phyloP scores from a whole-genome alignment of 441 rosid genomes.

The Viola pubescens region DNA sequence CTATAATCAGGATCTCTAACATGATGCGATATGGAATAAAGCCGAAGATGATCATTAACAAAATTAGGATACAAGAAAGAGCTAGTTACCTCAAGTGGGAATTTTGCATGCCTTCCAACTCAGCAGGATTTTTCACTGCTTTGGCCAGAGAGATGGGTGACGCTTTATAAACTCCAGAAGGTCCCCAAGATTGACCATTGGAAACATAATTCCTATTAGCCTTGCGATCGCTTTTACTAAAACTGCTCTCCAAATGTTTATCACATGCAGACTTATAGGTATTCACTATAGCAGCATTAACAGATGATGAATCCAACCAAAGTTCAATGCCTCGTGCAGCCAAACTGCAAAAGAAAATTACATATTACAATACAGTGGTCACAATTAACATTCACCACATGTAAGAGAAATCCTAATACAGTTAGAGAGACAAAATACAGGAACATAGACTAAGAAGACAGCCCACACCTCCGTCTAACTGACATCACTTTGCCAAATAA shows the following conservation, averaged over 20 bases:
- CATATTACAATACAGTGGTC: background rate
- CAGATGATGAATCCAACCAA: constrained; percentile 79
- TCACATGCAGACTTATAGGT: constrained; percentile 62
- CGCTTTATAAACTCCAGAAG: constrained; percentile 52
- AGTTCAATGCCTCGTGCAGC: constrained; percentile 65
- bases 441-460: background rate
- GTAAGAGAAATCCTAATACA: background rate
- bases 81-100: constrained; percentile 71
- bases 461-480: background rate
- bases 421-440: background rate
- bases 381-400: background rate
- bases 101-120: constrained; percentile 81
- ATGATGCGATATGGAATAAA: background rate
- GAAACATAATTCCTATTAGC: constrained; percentile 23
- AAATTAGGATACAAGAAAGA: constrained; percentile 8
- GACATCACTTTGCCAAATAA: background rate
- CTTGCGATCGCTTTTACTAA: constrained; percentile 28
- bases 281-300: constrained; percentile 72
- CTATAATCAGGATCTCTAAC: background rate
- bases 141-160: constrained; percentile 80
- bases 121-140: constrained; percentile 79
- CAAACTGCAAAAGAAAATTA: constrained; percentile 41
- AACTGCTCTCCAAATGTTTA: constrained; percentile 29
- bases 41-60: background rate
- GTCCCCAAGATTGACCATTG: constrained; percentile 34